These are phyloP conservation scores for Sclerotinia subarctica DNA, from an alignment of 2,329 filamentous ascomycete genomes.

Conservation along the genomic window DNA sequence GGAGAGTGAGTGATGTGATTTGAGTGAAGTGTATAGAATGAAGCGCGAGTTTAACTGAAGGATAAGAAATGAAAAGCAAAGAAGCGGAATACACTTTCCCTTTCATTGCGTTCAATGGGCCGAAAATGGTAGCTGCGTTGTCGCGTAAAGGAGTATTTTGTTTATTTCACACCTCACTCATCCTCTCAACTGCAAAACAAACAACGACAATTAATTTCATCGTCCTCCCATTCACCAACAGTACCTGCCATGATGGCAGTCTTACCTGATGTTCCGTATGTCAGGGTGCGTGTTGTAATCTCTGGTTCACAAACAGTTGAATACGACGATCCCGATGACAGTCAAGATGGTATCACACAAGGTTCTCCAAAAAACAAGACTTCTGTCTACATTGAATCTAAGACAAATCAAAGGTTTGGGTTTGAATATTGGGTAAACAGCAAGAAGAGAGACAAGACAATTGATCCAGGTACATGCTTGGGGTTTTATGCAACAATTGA, in stretches of 20 bases:
- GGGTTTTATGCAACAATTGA: constrained; percentile 15
- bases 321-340: not conserved
- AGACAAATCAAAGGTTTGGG: not conserved
- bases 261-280: constrained; percentile 2
- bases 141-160: not conserved
- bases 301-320: not conserved
- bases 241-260: constrained; percentile 6
- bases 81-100: not conserved
- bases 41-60: not conserved
- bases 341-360: not conserved
- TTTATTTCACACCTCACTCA: not conserved
- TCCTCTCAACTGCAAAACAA: not conserved
- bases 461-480: not conserved
- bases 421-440: not conserved
- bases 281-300: not conserved
- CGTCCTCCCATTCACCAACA: not conserved
- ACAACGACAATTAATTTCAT: not conserved
- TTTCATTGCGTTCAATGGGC: not conserved
- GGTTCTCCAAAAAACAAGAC: not conserved
- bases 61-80: not conserved
- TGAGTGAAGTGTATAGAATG: not conserved
- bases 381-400: constrained; percentile 11
- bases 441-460: not conserved
- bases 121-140: not conserved
- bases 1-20: too few relatives aligned